phyloP scores from a whole-genome alignment of 2,329 filamentous ascomycete species.

The Colletotrichum eleusines region DNA sequence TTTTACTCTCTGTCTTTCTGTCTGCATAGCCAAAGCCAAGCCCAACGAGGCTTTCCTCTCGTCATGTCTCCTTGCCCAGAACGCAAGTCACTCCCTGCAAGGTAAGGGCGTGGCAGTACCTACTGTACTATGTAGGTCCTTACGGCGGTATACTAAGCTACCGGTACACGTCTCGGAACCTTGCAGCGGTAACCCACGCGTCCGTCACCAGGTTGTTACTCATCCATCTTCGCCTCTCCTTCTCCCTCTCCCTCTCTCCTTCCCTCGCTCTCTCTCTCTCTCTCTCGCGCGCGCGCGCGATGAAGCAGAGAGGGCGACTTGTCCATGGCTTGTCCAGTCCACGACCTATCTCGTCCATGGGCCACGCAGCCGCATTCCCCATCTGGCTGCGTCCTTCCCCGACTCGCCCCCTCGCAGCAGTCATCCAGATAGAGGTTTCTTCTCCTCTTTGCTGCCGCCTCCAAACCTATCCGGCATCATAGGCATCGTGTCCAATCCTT shows the following conservation, averaged over 20 bases:
- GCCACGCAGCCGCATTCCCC: conserved; percentile 40
- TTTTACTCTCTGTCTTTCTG: too few species aligned
- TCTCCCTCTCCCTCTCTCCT: too few species aligned
- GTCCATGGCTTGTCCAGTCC: conserved; percentile 2
- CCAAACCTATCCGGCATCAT: conserved; percentile 1
- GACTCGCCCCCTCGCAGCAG: neutral
- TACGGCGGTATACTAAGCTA: too few species aligned
- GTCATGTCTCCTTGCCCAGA: too few species aligned
- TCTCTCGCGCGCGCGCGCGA: too few species aligned
- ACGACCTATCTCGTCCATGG: conserved; percentile 22
- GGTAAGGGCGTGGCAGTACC: too few species aligned
- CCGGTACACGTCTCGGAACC: conserved; percentile 1
- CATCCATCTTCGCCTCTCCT: neutral
- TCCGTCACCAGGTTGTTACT: conserved; percentile 21
- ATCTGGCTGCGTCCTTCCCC: conserved; percentile 28
- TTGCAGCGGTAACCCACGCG: neutral
- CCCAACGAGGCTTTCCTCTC: too few species aligned
- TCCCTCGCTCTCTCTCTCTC: too few species aligned
- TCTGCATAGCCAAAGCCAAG: too few species aligned
- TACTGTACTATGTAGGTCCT: too few species aligned
- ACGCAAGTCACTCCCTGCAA: too few species aligned
- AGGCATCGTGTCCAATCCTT: conserved; percentile 9
- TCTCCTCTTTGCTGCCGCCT: conserved; percentile 14
- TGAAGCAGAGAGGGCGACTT: conserved; percentile 12
- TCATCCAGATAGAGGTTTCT: conserved; percentile 15